Evolutionary conservation across 768 basidiomycete genomes (phyloP).

Genomic region (Mycena amicta): DNA sequence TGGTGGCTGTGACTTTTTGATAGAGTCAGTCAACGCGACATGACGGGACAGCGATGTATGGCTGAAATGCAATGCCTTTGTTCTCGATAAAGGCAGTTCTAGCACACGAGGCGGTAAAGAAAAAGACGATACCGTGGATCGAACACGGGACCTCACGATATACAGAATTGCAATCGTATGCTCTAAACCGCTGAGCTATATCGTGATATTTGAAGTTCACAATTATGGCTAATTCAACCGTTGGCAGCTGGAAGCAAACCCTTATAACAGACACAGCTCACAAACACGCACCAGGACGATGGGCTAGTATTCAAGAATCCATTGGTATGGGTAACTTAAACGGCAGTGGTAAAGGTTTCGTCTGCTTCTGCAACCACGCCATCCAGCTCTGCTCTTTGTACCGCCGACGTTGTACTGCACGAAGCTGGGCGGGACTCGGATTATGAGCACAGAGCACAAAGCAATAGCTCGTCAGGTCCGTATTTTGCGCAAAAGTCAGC

Average conservation of each 20-base stretch:
- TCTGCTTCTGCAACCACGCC: slow-evolving; percentile 38
- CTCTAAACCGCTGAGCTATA: slow-evolving; percentile 18
- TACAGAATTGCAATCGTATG: slow-evolving; percentile 13
- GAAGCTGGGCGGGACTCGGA: slow-evolving; percentile 50
- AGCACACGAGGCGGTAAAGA: neutral
- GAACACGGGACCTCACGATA: slow-evolving; percentile 17
- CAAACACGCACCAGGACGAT: no score
- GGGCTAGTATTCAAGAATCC: neutral
- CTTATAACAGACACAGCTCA: no score
- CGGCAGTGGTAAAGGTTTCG: neutral
- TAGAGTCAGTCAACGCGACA: neutral
- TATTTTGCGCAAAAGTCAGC: slow-evolving; percentile 44
- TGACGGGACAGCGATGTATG: neutral
- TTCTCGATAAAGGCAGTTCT: neutral
- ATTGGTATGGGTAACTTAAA: neutral
- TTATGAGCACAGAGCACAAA: slow-evolving; percentile 52
- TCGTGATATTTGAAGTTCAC: slow-evolving; percentile 14
- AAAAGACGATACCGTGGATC: slow-evolving; percentile 11
- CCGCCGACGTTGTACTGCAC: slow-evolving; percentile 31
- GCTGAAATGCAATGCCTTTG: neutral
- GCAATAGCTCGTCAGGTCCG: slow-evolving; percentile 46
- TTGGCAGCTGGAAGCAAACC: no score
- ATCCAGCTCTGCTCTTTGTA: slow-evolving; percentile 43
- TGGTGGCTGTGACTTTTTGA: neutral
- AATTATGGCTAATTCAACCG: no score